These are phyloP conservation scores for Volvox carteri DNA, from an alignment of 163 green algal genomes.

Conservation along the genomic window DNA sequence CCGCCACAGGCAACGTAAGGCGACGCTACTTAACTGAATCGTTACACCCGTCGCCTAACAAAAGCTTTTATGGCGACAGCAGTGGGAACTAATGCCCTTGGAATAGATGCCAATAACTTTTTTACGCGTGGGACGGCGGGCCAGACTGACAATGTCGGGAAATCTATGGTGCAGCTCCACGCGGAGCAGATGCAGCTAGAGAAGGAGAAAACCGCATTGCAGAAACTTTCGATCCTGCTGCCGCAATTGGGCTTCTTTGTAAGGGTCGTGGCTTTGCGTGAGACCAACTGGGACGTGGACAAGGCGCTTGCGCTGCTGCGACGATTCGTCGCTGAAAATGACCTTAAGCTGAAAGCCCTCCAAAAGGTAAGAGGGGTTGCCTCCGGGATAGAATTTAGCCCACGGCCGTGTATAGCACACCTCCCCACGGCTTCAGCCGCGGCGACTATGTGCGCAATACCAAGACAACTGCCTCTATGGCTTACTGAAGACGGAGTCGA, in stretches of 20 bases:
- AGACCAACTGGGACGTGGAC: slow-evolving; percentile 81
- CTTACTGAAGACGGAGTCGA: no score
- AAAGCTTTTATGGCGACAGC: slow-evolving; percentile 52
- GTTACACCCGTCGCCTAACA: no score
- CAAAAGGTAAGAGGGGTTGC: slow-evolving; percentile 65
- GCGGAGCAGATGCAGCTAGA: slow-evolving; percentile 75
- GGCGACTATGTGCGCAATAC: no score
- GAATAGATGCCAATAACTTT: slow-evolving; percentile 55
- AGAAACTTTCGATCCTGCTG: slow-evolving; percentile 72
- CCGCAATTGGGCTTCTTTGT: slow-evolving; percentile 70
- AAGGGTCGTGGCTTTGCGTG: slow-evolving; percentile 76
- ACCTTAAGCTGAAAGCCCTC: slow-evolving; percentile 69
- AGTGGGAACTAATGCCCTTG: slow-evolving; percentile 54
- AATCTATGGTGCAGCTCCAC: slow-evolving; percentile 69
- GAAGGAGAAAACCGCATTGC: slow-evolving; percentile 77
- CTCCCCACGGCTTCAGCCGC: no score
- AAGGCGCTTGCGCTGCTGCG: slow-evolving; percentile 77
- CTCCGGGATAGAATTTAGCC: no score
- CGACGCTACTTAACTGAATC: no score
- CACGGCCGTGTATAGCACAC: no score
- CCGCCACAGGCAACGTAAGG: no score
- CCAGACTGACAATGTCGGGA: slow-evolving; percentile 57
- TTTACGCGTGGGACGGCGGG: slow-evolving; percentile 64
- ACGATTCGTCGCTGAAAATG: slow-evolving; percentile 74
- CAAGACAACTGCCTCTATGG: no score